Evolutionary conservation across 768 basidiomycete species (phyloP).

Genomic region (Coprinopsis strossmayeri): DNA sequence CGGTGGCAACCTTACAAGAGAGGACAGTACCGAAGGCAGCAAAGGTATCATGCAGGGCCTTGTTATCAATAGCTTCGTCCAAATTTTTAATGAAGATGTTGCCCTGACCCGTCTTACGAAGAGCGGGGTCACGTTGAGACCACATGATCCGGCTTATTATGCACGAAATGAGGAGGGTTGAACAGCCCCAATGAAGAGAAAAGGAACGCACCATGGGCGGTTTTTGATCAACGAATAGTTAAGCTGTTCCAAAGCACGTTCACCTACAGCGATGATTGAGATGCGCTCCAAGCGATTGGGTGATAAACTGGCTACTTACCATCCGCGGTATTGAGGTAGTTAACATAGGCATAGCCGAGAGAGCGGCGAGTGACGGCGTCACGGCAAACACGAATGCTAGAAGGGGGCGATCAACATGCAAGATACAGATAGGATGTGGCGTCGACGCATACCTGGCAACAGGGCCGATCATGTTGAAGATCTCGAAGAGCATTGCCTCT

Average conservation of each 20-base stretch:
- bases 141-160: constrained; percentile 97
- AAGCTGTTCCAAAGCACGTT: constrained; percentile 97
- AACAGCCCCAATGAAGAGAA: constrained; percentile 13
- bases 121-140: constrained; percentile 99
- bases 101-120: constrained; percentile 98
- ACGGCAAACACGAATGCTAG: constrained; percentile 97
- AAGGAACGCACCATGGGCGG: constrained; percentile 72
- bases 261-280: constrained; percentile 44
- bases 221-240: constrained; percentile 99
- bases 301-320: constrained; percentile 42
- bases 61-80: constrained; percentile 96
- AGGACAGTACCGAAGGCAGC: constrained; percentile 98
- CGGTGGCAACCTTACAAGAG: constrained; percentile 98
- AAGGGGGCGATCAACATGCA: constrained; percentile 3
- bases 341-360: constrained; percentile 99
- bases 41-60: constrained; percentile 99
- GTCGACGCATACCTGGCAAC: constrained; percentile 74
- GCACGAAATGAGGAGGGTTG: constrained; percentile 14
- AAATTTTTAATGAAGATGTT: constrained; percentile 99
- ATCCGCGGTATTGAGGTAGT: constrained; percentile 93
- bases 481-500: constrained; percentile 99
- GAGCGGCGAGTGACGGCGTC: constrained; percentile 99
- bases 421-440: constrained; percentile 1
- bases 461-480: constrained; percentile 99
- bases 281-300: not conserved